Evolutionary conservation across 129 eudicot genomes (phyloP), one percentile per base, ranked within the genome.

Genomic region (Artemisia tridentata): DNA sequence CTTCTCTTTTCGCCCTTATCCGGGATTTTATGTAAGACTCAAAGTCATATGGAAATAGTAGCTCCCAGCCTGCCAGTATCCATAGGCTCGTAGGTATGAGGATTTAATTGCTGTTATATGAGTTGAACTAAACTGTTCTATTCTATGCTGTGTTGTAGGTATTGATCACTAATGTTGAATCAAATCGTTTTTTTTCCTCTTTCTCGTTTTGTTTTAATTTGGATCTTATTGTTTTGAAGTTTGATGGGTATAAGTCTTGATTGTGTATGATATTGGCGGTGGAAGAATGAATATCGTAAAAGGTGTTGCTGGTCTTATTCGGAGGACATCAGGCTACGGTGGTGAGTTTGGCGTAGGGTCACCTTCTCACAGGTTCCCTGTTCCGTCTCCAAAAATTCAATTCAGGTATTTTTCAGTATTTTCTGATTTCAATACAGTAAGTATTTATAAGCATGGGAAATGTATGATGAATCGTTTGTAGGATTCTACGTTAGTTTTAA

Each of bases 231-330:
- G 78, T 75, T 80, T 78, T 73, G 76, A 74, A 82, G 76, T 83
- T 73, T 66, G 75, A 79, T 54, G 83, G 71, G 69, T 67, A 67
- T 73, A 79, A 64, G 82, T 71, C 78, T 65, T 75, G 81, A 74
- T 75, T 78, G 66, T 67, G 78, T 34, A 50, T 62, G 81, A 72
- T 72, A 71, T 80, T 82, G n/a, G 83, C 17, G 82, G 80, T 41
- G 84, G 84, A 83, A 87, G 85, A 72, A 93, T 93, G 98, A 87
- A 93, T 83, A 89, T 93, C 10, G 98, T 93, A 29, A 93, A 88
- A 86, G 98, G 98, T 80, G 97, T 93, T 60, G 97, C 98, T 15
- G 92, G 84, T 73, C 92, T 93, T 69, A 81, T 93, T 73, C 82
- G 97, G 72, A 85, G 95, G 90, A 72, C 90, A 49, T 89, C 98